Percentiles rank a stretch among this genome's conserved stretches.
These are phyloP conservation scores for Dentipellis sp. DNA, from an alignment of 768 basidiomycete genomes.

Conservation along the genomic window DNA sequence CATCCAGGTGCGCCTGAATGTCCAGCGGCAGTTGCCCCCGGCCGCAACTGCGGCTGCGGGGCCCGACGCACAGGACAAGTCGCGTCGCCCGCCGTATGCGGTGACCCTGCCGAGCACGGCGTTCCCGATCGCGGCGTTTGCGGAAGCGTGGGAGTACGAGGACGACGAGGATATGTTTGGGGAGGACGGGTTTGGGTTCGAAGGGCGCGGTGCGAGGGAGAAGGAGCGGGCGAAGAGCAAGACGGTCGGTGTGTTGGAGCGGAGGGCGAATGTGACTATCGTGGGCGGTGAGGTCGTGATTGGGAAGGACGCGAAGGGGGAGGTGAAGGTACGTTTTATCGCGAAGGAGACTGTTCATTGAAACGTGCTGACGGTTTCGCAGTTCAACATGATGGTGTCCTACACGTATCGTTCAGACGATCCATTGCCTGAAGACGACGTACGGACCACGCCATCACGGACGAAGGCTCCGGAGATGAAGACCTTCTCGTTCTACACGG, in stretches of 20 bases:
- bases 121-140: constrained; percentile 83
- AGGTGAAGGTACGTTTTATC: constrained; percentile 57
- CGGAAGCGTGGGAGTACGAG: constrained; percentile 98
- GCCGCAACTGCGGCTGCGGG: constrained; percentile 30
- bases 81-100: constrained; percentile 65
- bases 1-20: constrained; percentile 82
- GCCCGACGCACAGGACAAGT: constrained; percentile 38
- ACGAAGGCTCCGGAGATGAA: constrained; percentile 57
- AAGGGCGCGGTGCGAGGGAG: constrained; percentile 25
- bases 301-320: constrained; percentile 67
- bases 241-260: constrained; percentile 77
- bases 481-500: constrained; percentile 85
- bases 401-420: constrained; percentile 95
- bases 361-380: constrained; percentile 3
- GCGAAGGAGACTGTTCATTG: background rate
- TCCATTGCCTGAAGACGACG: constrained; percentile 53
- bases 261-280: constrained; percentile 80
- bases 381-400: constrained; percentile 93
- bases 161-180: constrained; percentile 85
- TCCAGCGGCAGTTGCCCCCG: constrained; percentile 47
- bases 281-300: constrained; percentile 87
- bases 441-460: constrained; percentile 24
- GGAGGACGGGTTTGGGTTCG: constrained; percentile 28
- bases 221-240: constrained; percentile 40
- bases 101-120: constrained; percentile 68